Base-by-base conservation (phyloP, 2,329 filamentous ascomycete genomes). In the Fusarium verrucosum region DNA sequence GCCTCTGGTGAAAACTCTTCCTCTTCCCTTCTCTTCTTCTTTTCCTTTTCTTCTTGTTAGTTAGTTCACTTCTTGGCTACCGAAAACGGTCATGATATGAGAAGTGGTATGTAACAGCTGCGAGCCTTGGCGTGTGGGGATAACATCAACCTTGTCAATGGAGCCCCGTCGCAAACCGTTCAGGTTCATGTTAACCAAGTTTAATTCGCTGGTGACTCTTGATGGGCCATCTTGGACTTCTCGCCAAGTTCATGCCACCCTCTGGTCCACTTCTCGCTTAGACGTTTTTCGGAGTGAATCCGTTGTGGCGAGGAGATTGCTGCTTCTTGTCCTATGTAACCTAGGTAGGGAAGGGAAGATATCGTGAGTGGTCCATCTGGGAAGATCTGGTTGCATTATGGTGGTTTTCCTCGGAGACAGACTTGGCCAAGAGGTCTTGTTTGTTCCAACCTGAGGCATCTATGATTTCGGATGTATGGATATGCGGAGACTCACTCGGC, bases 271-370 rank as follows among this genome's bases (percentile, higher is more conserved):
- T 47, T 45, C 30, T 45, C 50, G 36, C 41, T 47, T 45, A 22
- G 35, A 47, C 40, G 30, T 36, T 20, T 20, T 44, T 65, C 63
- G 63, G 58, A 20, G 54, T 47, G 61, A 65, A 41, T 67, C 63
- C 59, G 50, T 38, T 38, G 58, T 67, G 59, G 50, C 50, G 20
- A 51, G 47, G 40, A 25, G 23, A 44, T 40, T 42, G 42, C 23
- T 19, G 38, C 28, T 40, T 49, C 28, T 44, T 28, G 42, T 33
- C 56, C 52, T 41, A n/a, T 50, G 23, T 35, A n/a, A n/a, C 25
- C 17, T 20, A 30, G 32, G 33, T 49, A 36, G 28, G 47, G 14
- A 14, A 32, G 14, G 32, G 62, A 66, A 28, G 63, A 32, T 54
- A 66, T 66, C 63, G 46, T 60, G 63, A 60, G 17, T 42, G 33